Percentiles rank a stretch among this genome's conserved stretches.
Evolutionary conservation across 1,284 basidiomycete species (phyloP).

Genomic region (Trametes hirsuta): DNA sequence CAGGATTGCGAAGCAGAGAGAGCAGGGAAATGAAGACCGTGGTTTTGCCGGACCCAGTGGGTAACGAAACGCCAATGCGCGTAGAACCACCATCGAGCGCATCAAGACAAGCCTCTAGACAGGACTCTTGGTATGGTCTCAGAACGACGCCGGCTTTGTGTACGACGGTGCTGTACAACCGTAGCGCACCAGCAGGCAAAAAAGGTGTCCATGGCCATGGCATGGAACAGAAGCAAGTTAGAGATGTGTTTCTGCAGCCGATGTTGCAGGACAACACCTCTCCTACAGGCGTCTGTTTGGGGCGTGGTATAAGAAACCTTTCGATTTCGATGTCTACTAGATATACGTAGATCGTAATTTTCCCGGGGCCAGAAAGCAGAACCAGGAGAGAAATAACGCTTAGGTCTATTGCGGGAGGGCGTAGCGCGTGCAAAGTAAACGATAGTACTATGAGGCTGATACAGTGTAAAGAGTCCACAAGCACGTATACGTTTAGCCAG

Average conservation of each 20-base stretch:
- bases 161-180: slow-evolving; percentile 19
- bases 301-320: slow-evolving; percentile 26
- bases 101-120: slow-evolving; percentile 77
- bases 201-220: slow-evolving; percentile 17
- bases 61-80: slow-evolving; percentile 91
- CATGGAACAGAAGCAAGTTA: slow-evolving; percentile 25
- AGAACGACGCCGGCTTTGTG: slow-evolving; percentile 41
- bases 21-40: slow-evolving; percentile 88
- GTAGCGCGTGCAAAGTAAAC: slow-evolving; percentile 36
- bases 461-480: slow-evolving; percentile 32
- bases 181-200: slow-evolving; percentile 1
- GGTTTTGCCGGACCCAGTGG: slow-evolving; percentile 94
- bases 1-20: slow-evolving; percentile 55
- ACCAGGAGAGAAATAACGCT: slow-evolving; percentile 37
- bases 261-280: background rate
- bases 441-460: slow-evolving; percentile 38
- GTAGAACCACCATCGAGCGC: slow-evolving; percentile 66
- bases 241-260: background rate
- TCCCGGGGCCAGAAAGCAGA: slow-evolving; percentile 20
- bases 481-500: slow-evolving; percentile 42
- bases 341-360: slow-evolving; percentile 27
- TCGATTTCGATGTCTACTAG: slow-evolving; percentile 28
- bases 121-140: slow-evolving; percentile 92
- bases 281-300: background rate
- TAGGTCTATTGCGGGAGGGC: slow-evolving; percentile 38